Percentiles rank a stretch among this genome's conserved stretches.
Conservation (phyloP, 331 rosid species). For the Phaseolus coccineus region DNA sequence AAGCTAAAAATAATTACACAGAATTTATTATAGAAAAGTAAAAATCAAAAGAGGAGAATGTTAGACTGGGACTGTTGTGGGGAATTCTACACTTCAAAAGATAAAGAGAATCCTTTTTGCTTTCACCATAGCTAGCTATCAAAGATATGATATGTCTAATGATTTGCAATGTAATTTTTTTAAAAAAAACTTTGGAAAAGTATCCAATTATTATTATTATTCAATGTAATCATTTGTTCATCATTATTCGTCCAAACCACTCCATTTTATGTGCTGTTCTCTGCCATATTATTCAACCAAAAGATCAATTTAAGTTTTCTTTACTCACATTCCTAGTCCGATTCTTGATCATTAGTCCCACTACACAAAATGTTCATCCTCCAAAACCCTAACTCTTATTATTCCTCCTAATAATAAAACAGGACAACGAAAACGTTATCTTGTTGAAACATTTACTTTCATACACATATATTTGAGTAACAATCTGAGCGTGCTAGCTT, state of each 20-base stretch:
- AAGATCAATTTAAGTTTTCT: not conserved
- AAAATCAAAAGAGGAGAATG: no score
- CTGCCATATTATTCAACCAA: not conserved
- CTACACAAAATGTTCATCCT: not conserved
- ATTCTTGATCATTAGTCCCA: conserved; percentile 7
- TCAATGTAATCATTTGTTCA: conserved; percentile 32
- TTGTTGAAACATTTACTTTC: not conserved
- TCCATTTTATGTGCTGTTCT: not conserved
- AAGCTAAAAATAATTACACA: no score
- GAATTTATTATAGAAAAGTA: no score
- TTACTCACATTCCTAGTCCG: not conserved
- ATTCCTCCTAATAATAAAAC: no score
- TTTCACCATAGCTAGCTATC: no score
- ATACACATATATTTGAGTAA: no score
- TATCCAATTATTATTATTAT: not conserved
- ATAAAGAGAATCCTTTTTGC: no score
- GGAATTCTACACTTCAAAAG: no score
- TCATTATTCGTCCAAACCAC: conserved; percentile 23
- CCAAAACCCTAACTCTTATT: not conserved
- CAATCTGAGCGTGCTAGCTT: not conserved
- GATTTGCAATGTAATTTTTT: no score
- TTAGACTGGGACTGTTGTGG: no score
- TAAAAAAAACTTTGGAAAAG: not conserved
- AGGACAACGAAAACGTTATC: not conserved
- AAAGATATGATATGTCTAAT: no score